phyloP scores from a whole-genome alignment of 2,329 filamentous ascomycete species.

The Fusarium circinatum region DNA sequence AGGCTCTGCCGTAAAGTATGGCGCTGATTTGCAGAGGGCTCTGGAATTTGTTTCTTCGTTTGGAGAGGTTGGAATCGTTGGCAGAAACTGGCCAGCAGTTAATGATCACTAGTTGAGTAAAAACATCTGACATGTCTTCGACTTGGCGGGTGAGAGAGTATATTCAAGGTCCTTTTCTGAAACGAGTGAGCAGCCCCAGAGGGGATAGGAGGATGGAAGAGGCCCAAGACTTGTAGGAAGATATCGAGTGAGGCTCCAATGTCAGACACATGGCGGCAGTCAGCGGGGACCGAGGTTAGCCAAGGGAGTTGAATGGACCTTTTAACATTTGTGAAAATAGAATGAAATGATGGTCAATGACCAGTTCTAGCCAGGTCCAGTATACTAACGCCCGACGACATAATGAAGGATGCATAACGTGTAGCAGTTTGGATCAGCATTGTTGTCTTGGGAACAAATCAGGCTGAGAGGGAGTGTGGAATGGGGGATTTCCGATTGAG shows the following conservation, averaged over 20 bases:
- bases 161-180: not conserved
- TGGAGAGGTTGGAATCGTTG: not conserved
- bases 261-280: not conserved
- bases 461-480: slow-evolving; percentile 1
- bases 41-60: not conserved
- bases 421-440: not conserved
- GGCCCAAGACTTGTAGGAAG: slow-evolving; percentile 6
- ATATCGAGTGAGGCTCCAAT: not conserved
- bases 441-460: not conserved
- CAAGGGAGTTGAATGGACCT: not conserved
- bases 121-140: slow-evolving; percentile 19
- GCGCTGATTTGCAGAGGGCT: not conserved
- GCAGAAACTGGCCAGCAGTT: not conserved
- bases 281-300: not conserved
- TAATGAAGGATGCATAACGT: not conserved
- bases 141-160: not conserved
- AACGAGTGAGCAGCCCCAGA: not conserved
- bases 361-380: not conserved
- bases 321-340: not conserved
- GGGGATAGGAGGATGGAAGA: not conserved
- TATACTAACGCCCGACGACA: not conserved
- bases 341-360: not conserved
- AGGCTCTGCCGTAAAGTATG: not conserved
- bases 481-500: slow-evolving; percentile 1
- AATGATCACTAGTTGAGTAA: not conserved